These are phyloP conservation scores for Amylocystis lapponica DNA, from an alignment of 768 basidiomycete species.

Conservation along the genomic window DNA sequence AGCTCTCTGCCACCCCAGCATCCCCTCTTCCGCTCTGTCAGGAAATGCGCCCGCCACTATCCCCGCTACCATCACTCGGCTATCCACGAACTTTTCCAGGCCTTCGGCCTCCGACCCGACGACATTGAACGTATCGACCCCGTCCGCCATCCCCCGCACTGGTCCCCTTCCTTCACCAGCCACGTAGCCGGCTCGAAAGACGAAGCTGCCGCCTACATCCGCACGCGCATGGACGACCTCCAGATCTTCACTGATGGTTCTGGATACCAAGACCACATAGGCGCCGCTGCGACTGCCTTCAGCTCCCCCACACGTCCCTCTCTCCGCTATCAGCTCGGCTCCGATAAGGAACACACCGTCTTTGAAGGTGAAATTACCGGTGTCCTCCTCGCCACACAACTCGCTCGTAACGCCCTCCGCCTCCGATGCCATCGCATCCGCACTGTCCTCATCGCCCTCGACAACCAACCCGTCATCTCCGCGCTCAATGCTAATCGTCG, in stretches of 20 bases:
- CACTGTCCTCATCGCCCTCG: background rate
- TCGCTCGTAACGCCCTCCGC: background rate
- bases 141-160: constrained; percentile 5
- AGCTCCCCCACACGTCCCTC: background rate
- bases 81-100: constrained; percentile 18
- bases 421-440: constrained; percentile 6
- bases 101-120: constrained; percentile 9
- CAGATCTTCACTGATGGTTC: constrained; percentile 27
- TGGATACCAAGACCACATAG: constrained; percentile 19
- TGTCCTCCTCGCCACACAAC: constrained; percentile 9
- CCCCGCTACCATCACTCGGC: constrained; percentile 14
- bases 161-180: background rate
- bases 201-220: constrained; percentile 6
- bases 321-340: constrained; percentile 19
- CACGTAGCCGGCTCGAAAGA: background rate
- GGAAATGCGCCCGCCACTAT: background rate
- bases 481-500: too few relatives aligned
- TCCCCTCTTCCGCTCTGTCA: constrained; percentile 10
- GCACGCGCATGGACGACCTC: constrained; percentile 1
- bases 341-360: constrained; percentile 18
- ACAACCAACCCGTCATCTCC: too few relatives aligned
- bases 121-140: constrained; percentile 15
- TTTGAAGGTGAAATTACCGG: constrained; percentile 28
- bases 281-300: constrained; percentile 22
- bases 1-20: constrained; percentile 16